Conservation (phyloP, 768 basidiomycete genomes). For the Boletus rubroflammeus region DNA sequence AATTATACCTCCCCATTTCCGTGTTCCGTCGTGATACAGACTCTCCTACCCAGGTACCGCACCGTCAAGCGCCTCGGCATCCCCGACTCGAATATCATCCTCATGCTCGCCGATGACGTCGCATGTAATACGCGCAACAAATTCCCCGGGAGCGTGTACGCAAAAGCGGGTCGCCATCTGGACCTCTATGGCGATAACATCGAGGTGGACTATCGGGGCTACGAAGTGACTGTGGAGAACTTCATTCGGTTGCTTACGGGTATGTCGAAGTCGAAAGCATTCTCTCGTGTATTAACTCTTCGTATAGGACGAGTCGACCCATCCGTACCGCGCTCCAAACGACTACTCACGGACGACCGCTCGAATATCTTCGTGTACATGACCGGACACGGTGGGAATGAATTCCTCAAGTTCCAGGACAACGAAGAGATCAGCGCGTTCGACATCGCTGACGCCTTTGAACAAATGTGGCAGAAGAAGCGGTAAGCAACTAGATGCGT, state of each 20-base stretch:
- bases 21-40: neutral
- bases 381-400: constrained; percentile 98
- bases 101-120: constrained; percentile 97
- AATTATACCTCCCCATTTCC: constrained; percentile 18
- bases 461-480: constrained; percentile 98
- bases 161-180: constrained; percentile 74
- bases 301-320: constrained; percentile 75
- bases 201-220: constrained; percentile 97
- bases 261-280: constrained; percentile 32
- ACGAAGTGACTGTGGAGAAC: constrained; percentile 97
- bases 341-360: constrained; percentile 83
- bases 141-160: constrained; percentile 89
- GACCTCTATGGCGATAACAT: constrained; percentile 96
- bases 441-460: constrained; percentile 96
- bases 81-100: constrained; percentile 97
- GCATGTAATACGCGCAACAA: constrained; percentile 92
- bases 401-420: constrained; percentile 99
- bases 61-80: constrained; percentile 98
- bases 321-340: constrained; percentile 87
- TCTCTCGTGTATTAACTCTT: neutral
- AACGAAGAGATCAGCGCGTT: constrained; percentile 97
- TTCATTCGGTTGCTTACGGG: constrained; percentile 91
- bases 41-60: constrained; percentile 66
- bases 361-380: constrained; percentile 97
- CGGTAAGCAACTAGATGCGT: constrained; percentile 44